These are phyloP conservation scores for Echites panduratus DNA, from an alignment of 257 asterid genomes.

Conservation along the genomic window DNA sequence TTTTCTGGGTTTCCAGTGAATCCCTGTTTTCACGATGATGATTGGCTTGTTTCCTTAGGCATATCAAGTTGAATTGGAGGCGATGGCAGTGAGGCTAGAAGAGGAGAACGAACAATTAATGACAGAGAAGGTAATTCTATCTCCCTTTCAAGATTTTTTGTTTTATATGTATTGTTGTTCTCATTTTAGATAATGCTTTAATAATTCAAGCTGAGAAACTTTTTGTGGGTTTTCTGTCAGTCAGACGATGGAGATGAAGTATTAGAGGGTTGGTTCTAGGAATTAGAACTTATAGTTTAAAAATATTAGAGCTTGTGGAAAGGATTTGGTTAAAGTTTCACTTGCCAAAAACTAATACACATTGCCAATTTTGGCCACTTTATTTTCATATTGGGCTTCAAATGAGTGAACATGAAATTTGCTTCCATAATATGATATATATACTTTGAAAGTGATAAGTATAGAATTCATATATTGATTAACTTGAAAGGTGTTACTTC, in stretches of 20 bases:
- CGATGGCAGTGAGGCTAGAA: slow-evolving; percentile 71
- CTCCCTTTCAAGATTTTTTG: background rate
- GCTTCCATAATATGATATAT: background rate
- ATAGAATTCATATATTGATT: background rate
- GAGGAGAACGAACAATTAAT: slow-evolving; percentile 72
- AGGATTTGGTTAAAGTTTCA: background rate
- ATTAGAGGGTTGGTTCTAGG: background rate
- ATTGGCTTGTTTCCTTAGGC: slow-evolving; percentile 42
- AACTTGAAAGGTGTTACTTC: background rate
- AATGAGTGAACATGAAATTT: background rate
- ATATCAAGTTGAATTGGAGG: slow-evolving; percentile 70
- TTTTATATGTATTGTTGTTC: background rate
- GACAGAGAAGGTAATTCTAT: slow-evolving; percentile 55
- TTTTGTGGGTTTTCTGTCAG: background rate
- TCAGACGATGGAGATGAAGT: background rate
- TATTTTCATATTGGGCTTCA: background rate
- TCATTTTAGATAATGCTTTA: background rate
- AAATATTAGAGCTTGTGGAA: background rate
- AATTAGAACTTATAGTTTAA: background rate
- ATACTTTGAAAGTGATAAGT: background rate
- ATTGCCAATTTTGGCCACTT: background rate
- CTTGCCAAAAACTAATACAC: background rate
- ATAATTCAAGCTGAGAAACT: background rate
- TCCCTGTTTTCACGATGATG: background rate
- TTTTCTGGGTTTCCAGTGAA: background rate